Evolutionary conservation across 306 rosid species (phyloP), one percentile per base, ranked within the genome.

Genomic region (Ammopiptanthus mongolicus): DNA sequence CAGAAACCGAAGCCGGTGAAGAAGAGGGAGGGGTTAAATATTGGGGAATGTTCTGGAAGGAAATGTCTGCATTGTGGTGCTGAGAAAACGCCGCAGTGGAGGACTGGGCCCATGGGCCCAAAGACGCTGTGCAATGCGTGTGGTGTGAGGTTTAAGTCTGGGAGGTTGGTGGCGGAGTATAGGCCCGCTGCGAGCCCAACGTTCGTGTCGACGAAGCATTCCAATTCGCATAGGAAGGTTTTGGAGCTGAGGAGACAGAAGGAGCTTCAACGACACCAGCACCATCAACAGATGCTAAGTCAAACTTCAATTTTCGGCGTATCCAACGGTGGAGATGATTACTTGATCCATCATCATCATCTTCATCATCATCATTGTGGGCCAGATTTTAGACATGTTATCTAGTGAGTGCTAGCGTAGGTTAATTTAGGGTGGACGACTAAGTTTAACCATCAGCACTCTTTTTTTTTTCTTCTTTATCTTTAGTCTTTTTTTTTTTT

Each of bases 251-350:
- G 95, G 75, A 66, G 95, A 74, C 91, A 89, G 73, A 89, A 82
- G 65, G 95, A 89, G 31, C 0, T 86, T 52, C 88, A 85, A 3
- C 74, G 78, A 46, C 89, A 86, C 6, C 88, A 88, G 18, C 90
- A 83, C 5, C 80, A 87, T 39, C 46, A 39, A 14, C 95, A 87
- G 5, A 51, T 77, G 66, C 57, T 91, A 5, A 85, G 80, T 81
- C 95, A 85, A 37, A 73, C 36, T 73, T 84, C 96, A 6, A 82
- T 94, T 86, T 95, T 95, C 72, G 93, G 88, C 18, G 90, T 87
- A 82, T 80, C 93, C 61, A 91, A 91, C 90, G 96, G 95, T 28
- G 91, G 90, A 13, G 90, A 90, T 69, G 96, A 94, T 0, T 90
- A 72, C 79, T 82, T 86, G 83, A 87, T 88, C 77, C 87, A 80